Evolutionary conservation across 495 filamentous ascomycete species (phyloP).

Genomic region (Viridothelium virens): DNA sequence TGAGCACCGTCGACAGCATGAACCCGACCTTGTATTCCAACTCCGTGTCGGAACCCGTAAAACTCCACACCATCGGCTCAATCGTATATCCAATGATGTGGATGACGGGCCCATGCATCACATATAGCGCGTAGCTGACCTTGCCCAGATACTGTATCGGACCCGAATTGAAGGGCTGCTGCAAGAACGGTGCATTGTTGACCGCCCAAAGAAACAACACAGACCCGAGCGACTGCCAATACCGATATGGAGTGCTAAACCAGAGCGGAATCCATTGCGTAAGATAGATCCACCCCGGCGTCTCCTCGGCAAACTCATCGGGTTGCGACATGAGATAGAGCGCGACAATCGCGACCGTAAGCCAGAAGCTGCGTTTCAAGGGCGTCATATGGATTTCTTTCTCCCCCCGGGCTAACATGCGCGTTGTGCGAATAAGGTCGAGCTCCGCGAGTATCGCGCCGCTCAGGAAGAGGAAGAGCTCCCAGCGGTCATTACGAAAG

Average conservation of each 20-base stretch:
- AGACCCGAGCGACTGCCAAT: neutral
- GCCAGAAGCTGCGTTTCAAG: neutral
- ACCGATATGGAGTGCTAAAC: slow-evolving; percentile 1
- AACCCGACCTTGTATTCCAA: slow-evolving; percentile 2
- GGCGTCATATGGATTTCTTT: slow-evolving; percentile 3
- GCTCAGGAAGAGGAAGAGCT: slow-evolving; percentile 39
- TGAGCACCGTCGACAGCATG: neutral
- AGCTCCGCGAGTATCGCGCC: slow-evolving; percentile 46
- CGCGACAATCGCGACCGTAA: neutral
- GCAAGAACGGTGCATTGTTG: neutral
- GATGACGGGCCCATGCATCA: slow-evolving; percentile 24
- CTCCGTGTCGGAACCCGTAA: slow-evolving; percentile 5
- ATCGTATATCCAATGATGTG: slow-evolving; percentile 10
- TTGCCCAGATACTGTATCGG: slow-evolving; percentile 23
- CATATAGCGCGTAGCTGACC: slow-evolving; percentile 23
- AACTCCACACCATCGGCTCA: neutral
- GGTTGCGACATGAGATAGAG: slow-evolving; percentile 10
- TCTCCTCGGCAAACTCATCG: slow-evolving; percentile 4
- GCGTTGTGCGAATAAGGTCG: slow-evolving; percentile 27
- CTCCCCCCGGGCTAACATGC: neutral
- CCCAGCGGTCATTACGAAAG: slow-evolving; percentile 44
- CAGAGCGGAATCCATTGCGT: neutral
- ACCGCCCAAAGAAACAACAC: neutral
- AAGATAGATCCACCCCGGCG: neutral
- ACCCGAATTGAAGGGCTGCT: slow-evolving; percentile 26